These are phyloP conservation scores for Sclerotinia borealis DNA, from an alignment of 2,329 filamentous ascomycete genomes.

Conservation along the genomic window DNA sequence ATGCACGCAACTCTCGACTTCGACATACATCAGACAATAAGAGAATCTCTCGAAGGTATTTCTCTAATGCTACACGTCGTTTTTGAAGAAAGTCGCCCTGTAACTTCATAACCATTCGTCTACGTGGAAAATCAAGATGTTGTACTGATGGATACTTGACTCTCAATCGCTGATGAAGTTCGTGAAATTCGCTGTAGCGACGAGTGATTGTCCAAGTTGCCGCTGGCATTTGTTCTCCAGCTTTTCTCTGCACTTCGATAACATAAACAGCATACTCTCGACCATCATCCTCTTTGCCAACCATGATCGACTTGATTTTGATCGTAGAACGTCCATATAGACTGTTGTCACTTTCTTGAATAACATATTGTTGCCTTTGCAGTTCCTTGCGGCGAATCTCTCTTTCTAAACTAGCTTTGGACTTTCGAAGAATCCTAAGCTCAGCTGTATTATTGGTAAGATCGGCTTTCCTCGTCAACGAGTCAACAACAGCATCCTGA, in stretches of 20 bases:
- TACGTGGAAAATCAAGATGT: constrained; percentile 82
- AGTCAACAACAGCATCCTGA: constrained; percentile 88
- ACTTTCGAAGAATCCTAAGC: constrained; percentile 85
- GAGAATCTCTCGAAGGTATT: constrained; percentile 76
- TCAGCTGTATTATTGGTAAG: constrained; percentile 96
- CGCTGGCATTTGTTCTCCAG: constrained; percentile 94
- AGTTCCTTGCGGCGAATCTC: constrained; percentile 93
- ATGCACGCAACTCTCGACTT: constrained; percentile 84
- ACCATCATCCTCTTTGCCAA: constrained; percentile 85
- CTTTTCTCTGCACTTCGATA: constrained; percentile 82
- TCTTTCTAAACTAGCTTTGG: constrained; percentile 83
- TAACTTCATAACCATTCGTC: constrained; percentile 91
- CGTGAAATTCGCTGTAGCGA: constrained; percentile 94
- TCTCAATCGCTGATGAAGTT: constrained; percentile 84
- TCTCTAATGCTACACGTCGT: constrained; percentile 73
- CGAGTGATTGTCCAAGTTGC: constrained; percentile 90
- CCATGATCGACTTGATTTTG: constrained; percentile 86
- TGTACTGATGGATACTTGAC: constrained; percentile 81
- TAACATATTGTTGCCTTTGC: constrained; percentile 91
- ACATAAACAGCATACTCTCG: constrained; percentile 92
- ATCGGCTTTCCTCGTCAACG: constrained; percentile 87
- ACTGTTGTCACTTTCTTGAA: constrained; percentile 97
- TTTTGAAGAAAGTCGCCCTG: constrained; percentile 95
- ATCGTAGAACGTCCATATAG: constrained; percentile 87
- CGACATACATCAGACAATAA: constrained; percentile 88